These are phyloP conservation scores for Vanrija sp. DNA, from an alignment of 1,284 basidiomycete species.

Conservation along the genomic window DNA sequence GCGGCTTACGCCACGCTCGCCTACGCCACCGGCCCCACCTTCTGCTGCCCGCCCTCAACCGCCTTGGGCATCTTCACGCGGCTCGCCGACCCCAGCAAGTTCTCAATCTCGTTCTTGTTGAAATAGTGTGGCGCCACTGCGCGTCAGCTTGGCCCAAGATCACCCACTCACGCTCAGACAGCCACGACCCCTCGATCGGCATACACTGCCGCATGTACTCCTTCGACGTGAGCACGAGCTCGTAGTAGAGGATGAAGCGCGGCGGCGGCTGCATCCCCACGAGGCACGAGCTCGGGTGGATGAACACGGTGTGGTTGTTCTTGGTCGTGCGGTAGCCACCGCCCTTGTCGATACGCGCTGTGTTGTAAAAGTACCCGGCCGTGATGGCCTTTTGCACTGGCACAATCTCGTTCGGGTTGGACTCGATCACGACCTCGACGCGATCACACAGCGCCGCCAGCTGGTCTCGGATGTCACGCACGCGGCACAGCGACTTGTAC, in stretches of 20 bases:
- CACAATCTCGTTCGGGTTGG: conserved; percentile 86
- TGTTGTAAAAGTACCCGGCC: conserved; percentile 94
- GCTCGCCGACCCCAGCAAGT: conserved; percentile 66
- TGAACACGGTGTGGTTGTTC: conserved; percentile 90
- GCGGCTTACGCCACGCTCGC: too few relatives aligned
- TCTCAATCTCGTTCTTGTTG: conserved; percentile 80
- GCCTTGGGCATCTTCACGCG: conserved; percentile 81
- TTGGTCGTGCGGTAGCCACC: conserved; percentile 92
- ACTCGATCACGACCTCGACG: conserved; percentile 85
- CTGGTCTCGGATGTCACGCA: conserved; percentile 92
- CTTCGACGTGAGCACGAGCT: conserved; percentile 59
- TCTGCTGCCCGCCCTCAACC: conserved; percentile 10
- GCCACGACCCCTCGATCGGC: conserved; percentile 93
- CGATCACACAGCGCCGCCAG: conserved; percentile 91
- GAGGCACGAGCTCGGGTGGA: conserved; percentile 91
- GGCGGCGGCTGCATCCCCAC: conserved; percentile 94
- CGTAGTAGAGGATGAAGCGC: conserved; percentile 87
- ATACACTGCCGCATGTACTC: conserved; percentile 77
- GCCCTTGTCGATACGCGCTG: conserved; percentile 80
- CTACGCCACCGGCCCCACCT: neutral
- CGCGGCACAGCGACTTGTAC: conserved; percentile 89
- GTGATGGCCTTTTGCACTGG: conserved; percentile 93
- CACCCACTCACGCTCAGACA: conserved; percentile 70
- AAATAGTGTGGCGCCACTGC: conserved; percentile 91
- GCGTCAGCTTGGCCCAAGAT: neutral